Evolutionary conservation across 108 stramenopile species (phyloP).

Genomic region (Skeletonema potamos): DNA sequence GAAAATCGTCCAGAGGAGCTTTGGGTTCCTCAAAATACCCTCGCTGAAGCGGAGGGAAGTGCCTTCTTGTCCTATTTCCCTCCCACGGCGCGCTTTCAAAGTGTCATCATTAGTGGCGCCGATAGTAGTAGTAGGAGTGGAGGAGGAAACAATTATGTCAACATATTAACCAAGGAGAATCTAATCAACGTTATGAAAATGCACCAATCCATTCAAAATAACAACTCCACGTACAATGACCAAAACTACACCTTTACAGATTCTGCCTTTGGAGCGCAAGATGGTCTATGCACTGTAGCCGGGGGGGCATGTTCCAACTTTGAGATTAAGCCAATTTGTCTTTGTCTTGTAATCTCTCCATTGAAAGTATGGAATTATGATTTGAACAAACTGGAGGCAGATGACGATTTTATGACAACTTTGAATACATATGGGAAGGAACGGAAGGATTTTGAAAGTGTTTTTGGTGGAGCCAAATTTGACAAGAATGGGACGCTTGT

Average conservation of each 20-base stretch:
- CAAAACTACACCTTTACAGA: conserved; percentile 11
- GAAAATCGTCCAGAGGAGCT: conserved; percentile 64
- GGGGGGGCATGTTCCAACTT: conserved; percentile 49
- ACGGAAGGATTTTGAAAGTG: conserved; percentile 47
- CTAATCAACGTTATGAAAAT: conserved; percentile 51
- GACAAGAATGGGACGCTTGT: conserved; percentile 34
- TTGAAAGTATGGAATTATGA: conserved; percentile 73
- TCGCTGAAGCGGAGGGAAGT: conserved; percentile 48
- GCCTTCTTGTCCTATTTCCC: conserved; percentile 46
- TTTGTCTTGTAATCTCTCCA: conserved; percentile 52
- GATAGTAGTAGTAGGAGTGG: neutral
- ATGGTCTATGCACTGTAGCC: conserved; percentile 51
- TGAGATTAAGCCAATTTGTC: conserved; percentile 35
- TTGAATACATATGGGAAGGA: conserved; percentile 46
- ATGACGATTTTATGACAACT: conserved; percentile 53
- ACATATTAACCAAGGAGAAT: conserved; percentile 58
- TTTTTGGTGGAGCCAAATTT: conserved; percentile 51
- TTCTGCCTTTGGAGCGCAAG: neutral
- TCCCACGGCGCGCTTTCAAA: conserved; percentile 44
- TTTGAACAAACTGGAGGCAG: conserved; percentile 45
- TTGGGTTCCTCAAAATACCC: conserved; percentile 72
- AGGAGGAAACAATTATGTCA: neutral
- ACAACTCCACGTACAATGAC: conserved; percentile 23
- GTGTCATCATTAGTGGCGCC: conserved; percentile 31
- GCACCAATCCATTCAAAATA: conserved; percentile 44